phyloP scores from a whole-genome alignment of 148 eudicot species.

The Rhododendron simsii region DNA sequence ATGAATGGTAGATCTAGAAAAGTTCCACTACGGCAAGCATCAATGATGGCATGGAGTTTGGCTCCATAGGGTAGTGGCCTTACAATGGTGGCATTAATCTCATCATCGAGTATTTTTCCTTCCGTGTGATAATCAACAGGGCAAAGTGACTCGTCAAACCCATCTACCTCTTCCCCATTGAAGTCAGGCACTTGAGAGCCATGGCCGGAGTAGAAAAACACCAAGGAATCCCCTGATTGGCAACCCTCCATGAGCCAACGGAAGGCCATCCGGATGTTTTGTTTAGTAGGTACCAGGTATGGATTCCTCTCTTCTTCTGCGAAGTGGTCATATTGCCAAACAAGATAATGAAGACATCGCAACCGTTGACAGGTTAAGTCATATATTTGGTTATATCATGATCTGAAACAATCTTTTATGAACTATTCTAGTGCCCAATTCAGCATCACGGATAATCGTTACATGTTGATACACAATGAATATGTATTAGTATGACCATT shows the following conservation, averaged over 20 bases:
- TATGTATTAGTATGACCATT: neutral
- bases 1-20: conserved; percentile 33
- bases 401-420: neutral
- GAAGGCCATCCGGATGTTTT: conserved; percentile 30
- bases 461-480: neutral
- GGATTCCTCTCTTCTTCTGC: conserved; percentile 30
- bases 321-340: neutral
- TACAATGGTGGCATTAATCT: conserved; percentile 34
- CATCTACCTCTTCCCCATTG: conserved; percentile 35
- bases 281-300: conserved; percentile 28
- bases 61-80: conserved; percentile 33
- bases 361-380: neutral
- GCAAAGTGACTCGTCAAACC: conserved; percentile 33
- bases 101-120: conserved; percentile 38
- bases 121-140: conserved; percentile 32
- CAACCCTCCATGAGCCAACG: conserved; percentile 38
- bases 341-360: neutral
- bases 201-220: conserved; percentile 42
- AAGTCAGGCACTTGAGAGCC: conserved; percentile 19
- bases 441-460: neutral
- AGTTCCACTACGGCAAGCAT: conserved; percentile 45
- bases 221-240: conserved; percentile 44
- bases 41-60: conserved; percentile 40
- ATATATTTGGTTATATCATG: neutral
- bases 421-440: neutral